These are phyloP conservation scores for Salix suchowensis DNA, from an alignment of 345 rosid genomes.

Conservation along the genomic window DNA sequence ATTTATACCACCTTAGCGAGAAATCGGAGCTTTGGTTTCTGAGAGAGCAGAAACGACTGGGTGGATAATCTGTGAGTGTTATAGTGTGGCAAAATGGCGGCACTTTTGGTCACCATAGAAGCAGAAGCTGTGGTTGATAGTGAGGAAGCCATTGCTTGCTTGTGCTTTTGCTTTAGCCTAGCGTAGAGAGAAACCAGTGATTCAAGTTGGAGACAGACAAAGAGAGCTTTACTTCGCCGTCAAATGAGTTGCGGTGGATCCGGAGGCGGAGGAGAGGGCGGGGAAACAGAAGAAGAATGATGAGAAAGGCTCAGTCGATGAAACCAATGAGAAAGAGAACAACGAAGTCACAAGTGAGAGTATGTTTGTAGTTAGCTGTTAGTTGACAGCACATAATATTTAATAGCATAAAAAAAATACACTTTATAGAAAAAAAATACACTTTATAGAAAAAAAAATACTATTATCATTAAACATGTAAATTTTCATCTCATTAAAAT, in stretches of 20 bases:
- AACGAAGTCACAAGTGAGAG: too few relatives aligned
- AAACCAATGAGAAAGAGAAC: slow-evolving; percentile 2
- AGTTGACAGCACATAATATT: too few relatives aligned
- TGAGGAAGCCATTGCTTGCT: slow-evolving; percentile 39
- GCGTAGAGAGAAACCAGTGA: not conserved
- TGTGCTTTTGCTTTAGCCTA: not conserved
- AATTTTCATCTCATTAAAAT: too few relatives aligned
- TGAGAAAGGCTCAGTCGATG: not conserved
- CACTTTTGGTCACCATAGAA: slow-evolving; percentile 28
- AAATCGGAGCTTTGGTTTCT: slow-evolving; percentile 40
- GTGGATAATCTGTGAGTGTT: slow-evolving; percentile 17
- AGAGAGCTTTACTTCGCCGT: not conserved
- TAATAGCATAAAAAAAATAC: too few relatives aligned
- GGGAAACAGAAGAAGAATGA: too few relatives aligned
- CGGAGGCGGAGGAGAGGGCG: not conserved
- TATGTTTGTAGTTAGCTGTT: too few relatives aligned
- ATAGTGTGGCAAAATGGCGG: slow-evolving; percentile 26
- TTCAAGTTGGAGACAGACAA: too few relatives aligned
- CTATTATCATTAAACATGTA: too few relatives aligned
- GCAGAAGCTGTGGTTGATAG: slow-evolving; percentile 43
- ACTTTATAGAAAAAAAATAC: too few relatives aligned
- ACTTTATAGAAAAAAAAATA: too few relatives aligned
- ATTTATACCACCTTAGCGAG: slow-evolving; percentile 38
- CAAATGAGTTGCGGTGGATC: not conserved
- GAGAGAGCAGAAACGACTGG: slow-evolving; percentile 44